A percentile compares a stretch with the other conserved stretches of the same genome.
These are phyloP conservation scores for Wallemia ichthyophaga DNA, from an alignment of 1,284 basidiomycete genomes.

Conservation along the genomic window DNA sequence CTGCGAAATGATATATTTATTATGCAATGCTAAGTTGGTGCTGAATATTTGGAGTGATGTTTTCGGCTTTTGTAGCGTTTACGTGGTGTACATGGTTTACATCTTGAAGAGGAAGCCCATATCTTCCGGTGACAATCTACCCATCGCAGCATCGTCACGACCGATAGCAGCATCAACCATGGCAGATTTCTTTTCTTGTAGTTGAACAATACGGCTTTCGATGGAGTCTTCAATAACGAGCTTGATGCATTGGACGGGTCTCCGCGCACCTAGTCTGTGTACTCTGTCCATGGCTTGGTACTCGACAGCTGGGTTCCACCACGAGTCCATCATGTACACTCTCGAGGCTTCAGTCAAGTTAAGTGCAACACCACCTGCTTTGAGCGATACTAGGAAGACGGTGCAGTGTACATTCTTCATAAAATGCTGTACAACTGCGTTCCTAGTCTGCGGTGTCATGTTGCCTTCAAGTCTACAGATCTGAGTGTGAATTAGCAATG, in stretches of 20 bases:
- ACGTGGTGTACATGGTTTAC: background rate
- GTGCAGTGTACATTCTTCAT: slow-evolving; percentile 39
- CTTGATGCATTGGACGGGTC: slow-evolving; percentile 77
- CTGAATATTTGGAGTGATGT: no score
- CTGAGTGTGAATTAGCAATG: slow-evolving; percentile 17
- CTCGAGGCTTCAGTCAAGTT: slow-evolving; percentile 78
- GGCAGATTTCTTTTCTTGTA: slow-evolving; percentile 8
- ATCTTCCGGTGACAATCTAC: background rate
- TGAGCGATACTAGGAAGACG: slow-evolving; percentile 76
- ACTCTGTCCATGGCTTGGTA: slow-evolving; percentile 52
- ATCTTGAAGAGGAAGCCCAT: slow-evolving; percentile 1
- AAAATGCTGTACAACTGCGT: slow-evolving; percentile 30
- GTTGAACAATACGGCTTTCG: slow-evolving; percentile 67
- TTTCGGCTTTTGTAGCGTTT: no score
- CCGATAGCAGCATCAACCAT: slow-evolving; percentile 1
- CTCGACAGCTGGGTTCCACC: slow-evolving; percentile 14
- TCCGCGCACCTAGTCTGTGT: slow-evolving; percentile 63
- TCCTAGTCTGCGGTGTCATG: slow-evolving; percentile 84
- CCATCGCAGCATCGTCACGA: background rate
- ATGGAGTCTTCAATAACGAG: slow-evolving; percentile 88
- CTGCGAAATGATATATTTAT: background rate
- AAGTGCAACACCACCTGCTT: slow-evolving; percentile 82
- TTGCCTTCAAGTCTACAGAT: slow-evolving; percentile 83
- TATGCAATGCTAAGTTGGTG: background rate
- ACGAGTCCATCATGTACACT: slow-evolving; percentile 30